Evolutionary conservation across 169 alveolate genomes (phyloP).

Genomic region (Blepharisma undulans): DNA sequence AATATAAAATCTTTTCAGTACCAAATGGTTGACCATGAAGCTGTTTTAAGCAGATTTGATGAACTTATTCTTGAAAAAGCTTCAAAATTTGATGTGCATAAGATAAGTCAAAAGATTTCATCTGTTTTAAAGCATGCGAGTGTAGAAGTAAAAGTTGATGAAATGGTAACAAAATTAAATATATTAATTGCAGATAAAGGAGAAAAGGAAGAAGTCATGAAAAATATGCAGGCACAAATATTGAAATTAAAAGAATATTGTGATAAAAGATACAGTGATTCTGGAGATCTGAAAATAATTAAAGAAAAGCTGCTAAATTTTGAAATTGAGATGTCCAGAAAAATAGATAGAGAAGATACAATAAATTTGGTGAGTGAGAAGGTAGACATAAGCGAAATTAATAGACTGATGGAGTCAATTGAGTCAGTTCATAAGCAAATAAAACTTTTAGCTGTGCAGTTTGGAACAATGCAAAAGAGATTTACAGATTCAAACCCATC

Average conservation of each 20-base stretch:
- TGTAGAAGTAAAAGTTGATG: constrained; percentile 14
- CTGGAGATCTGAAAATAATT: background rate
- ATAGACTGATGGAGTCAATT: background rate
- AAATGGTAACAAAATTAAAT: background rate
- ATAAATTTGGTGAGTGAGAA: background rate
- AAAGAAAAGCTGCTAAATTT: background rate
- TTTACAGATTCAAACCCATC: background rate
- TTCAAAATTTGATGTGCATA: background rate
- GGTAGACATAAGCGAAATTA: background rate
- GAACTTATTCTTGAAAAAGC: constrained; percentile 22
- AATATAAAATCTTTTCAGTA: background rate
- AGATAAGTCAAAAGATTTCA: background rate
- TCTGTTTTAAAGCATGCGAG: background rate
- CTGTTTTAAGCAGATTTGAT: background rate
- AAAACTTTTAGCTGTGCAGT: constrained; percentile 25
- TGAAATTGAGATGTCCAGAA: background rate
- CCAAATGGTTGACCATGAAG: background rate
- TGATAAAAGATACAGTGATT: background rate
- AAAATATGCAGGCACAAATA: background rate
- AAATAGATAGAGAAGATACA: constrained; percentile 9
- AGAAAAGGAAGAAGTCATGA: background rate
- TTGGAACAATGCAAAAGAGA: background rate
- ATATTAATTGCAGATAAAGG: background rate
- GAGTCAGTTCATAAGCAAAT: constrained; percentile 30
- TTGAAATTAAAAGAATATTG: background rate